These are phyloP conservation scores for Scheffersomyces stipitis DNA, from an alignment of 805 yeast genomes.

Conservation along the genomic window DNA sequence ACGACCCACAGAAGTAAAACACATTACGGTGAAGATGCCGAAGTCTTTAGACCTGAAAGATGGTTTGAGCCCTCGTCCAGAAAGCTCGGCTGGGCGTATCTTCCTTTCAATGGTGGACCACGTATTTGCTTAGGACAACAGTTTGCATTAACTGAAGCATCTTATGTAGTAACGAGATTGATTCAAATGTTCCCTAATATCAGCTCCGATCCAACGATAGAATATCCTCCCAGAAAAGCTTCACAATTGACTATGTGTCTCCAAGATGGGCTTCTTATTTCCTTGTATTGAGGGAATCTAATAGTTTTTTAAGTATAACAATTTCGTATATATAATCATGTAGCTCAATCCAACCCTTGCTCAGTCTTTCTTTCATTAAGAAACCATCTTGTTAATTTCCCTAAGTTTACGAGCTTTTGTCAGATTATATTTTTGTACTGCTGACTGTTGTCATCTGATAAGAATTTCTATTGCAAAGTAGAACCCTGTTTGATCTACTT, in stretches of 20 bases:
- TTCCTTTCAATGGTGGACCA: slow-evolving; percentile 49
- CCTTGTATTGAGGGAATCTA: no score
- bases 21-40: slow-evolving; percentile 45
- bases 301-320: no score
- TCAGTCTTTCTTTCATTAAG: no score
- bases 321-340: no score
- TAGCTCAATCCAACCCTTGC: no score
- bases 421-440: no score
- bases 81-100: slow-evolving; percentile 30
- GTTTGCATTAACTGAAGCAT: slow-evolving; percentile 53
- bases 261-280: slow-evolving; percentile 19
- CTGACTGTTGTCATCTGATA: no score
- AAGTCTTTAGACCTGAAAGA: slow-evolving; percentile 47
- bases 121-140: slow-evolving; percentile 56
- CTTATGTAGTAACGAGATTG: slow-evolving; percentile 42
- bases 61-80: slow-evolving; percentile 36
- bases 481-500: no score
- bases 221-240: slow-evolving; percentile 30
- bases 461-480: no score
- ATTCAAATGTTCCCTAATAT: slow-evolving; percentile 27
- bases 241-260: slow-evolving; percentile 26
- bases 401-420: no score
- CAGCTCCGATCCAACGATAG: background rate
- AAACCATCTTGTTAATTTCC: no score
- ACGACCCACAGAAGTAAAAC: slow-evolving; percentile 21